These are phyloP conservation scores for Thermochaetoides thermophila DNA, from an alignment of 495 filamentous ascomycete species.

Conservation along the genomic window DNA sequence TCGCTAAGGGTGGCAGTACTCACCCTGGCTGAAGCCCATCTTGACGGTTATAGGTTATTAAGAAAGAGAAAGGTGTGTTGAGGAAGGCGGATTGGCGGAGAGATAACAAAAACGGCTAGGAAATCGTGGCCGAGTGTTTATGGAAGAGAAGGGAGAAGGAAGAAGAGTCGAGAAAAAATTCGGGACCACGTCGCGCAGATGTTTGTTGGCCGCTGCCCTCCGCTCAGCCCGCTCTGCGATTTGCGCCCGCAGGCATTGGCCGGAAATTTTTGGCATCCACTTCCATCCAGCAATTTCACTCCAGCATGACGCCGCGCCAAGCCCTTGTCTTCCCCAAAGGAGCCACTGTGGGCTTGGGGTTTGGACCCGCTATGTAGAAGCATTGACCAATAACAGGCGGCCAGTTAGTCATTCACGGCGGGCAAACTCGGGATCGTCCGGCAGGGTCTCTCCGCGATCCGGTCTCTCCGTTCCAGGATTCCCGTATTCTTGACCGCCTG, in stretches of 20 bases:
- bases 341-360: slow-evolving; percentile 18
- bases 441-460: no score
- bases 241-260: slow-evolving; percentile 1
- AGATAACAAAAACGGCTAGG: slow-evolving; percentile 3
- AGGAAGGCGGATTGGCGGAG: slow-evolving; percentile 2
- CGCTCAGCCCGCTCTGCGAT: slow-evolving; percentile 1
- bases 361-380: neutral
- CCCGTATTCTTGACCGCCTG: no score
- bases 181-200: slow-evolving; percentile 6
- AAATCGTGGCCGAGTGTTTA: slow-evolving; percentile 1
- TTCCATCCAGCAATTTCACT: slow-evolving; percentile 8
- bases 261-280: slow-evolving; percentile 6
- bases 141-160: slow-evolving; percentile 3
- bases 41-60: slow-evolving; percentile 21
- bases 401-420: slow-evolving; percentile 14
- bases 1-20: slow-evolving; percentile 9
- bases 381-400: slow-evolving; percentile 10
- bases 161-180: slow-evolving; percentile 12
- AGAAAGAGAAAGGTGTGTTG: neutral
- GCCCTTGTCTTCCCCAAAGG: slow-evolving; percentile 3
- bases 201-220: slow-evolving; percentile 4
- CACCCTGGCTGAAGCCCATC: slow-evolving; percentile 31
- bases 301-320: no score
- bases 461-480: no score
- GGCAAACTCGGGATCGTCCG: slow-evolving; percentile 18